Conservation (phyloP, 2,329 filamentous ascomycete genomes). For the Diaporthe capsici region DNA sequence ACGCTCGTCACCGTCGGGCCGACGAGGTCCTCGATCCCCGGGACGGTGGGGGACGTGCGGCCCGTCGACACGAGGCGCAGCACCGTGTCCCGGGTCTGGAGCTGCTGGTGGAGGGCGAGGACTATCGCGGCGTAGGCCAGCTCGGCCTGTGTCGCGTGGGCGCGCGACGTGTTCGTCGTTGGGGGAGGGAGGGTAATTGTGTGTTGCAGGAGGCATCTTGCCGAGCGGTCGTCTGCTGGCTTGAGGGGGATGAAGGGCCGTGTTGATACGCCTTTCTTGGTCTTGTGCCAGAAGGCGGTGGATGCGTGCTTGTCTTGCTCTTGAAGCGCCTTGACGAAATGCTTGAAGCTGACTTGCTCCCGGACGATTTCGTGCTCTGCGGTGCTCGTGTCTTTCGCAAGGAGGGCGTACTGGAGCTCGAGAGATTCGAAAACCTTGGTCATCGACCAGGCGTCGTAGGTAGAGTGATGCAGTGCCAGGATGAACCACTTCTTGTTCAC, state of each 20-base stretch:
- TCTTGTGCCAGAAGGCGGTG: not conserved
- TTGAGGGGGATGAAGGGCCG: conserved; percentile 5
- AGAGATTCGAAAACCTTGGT: conserved; percentile 9
- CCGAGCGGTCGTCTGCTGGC: not conserved
- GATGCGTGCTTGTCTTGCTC: not conserved
- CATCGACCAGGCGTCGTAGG: conserved; percentile 19
- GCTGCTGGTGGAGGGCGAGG: too few species aligned
- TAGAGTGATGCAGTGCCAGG: conserved; percentile 1
- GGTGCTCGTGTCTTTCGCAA: not conserved
- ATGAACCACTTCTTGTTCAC: conserved; percentile 8
- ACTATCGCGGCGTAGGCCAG: too few species aligned
- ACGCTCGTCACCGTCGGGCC: too few species aligned
- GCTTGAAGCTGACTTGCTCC: conserved; percentile 10
- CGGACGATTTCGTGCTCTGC: not conserved
- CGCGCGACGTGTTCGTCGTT: not conserved
- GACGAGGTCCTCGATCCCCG: too few species aligned
- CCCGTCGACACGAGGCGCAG: too few species aligned
- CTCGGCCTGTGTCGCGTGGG: too few species aligned
- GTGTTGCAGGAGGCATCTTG: conserved; percentile 13
- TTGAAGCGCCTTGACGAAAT: conserved; percentile 5
- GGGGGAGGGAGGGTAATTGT: not conserved
- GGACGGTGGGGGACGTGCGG: too few species aligned
- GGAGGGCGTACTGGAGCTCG: not conserved
- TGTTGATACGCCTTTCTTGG: not conserved
- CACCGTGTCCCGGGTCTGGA: too few species aligned